These are phyloP conservation scores for Komagataea norvegica DNA, from an alignment of 1,139 yeast species.

Conservation along the genomic window DNA sequence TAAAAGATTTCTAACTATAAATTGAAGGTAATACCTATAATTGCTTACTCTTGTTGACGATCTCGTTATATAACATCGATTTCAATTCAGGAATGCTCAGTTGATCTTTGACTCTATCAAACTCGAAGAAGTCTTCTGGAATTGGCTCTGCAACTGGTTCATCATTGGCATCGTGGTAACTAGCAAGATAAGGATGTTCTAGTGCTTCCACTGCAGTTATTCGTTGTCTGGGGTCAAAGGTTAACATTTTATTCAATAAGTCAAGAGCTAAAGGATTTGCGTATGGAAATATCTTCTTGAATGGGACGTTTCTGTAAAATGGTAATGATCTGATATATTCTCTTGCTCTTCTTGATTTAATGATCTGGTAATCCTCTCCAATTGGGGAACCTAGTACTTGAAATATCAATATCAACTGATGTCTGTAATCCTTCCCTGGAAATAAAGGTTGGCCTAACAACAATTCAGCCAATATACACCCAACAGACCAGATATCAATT, in stretches of 20 bases:
- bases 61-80: slow-evolving; percentile 52
- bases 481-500: slow-evolving; percentile 76
- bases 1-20: too few relatives aligned
- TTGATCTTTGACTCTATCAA: slow-evolving; percentile 53
- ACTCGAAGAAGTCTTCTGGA: slow-evolving; percentile 57
- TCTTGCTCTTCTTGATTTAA: slow-evolving; percentile 57
- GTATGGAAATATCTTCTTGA: slow-evolving; percentile 39
- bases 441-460: slow-evolving; percentile 58
- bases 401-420: slow-evolving; percentile 58
- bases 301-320: slow-evolving; percentile 43
- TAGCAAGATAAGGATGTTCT: slow-evolving; percentile 57
- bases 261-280: slow-evolving; percentile 60
- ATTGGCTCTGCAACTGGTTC: slow-evolving; percentile 55
- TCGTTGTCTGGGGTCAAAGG: slow-evolving; percentile 62
- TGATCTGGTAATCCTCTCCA: slow-evolving; percentile 49
- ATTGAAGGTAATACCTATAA: too few relatives aligned
- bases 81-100: slow-evolving; percentile 44
- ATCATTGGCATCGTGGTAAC: slow-evolving; percentile 68
- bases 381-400: slow-evolving; percentile 63
- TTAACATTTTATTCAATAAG: slow-evolving; percentile 51
- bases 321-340: slow-evolving; percentile 59
- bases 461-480: slow-evolving; percentile 69
- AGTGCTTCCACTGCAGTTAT: slow-evolving; percentile 63
- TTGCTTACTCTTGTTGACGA: slow-evolving; percentile 30
- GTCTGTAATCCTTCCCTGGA: slow-evolving; percentile 74